Percentiles rank a stretch among this genome's conserved stretches.
Evolutionary conservation across 2,329 filamentous ascomycete genomes (phyloP).

Genomic region (Nemania sp.): DNA sequence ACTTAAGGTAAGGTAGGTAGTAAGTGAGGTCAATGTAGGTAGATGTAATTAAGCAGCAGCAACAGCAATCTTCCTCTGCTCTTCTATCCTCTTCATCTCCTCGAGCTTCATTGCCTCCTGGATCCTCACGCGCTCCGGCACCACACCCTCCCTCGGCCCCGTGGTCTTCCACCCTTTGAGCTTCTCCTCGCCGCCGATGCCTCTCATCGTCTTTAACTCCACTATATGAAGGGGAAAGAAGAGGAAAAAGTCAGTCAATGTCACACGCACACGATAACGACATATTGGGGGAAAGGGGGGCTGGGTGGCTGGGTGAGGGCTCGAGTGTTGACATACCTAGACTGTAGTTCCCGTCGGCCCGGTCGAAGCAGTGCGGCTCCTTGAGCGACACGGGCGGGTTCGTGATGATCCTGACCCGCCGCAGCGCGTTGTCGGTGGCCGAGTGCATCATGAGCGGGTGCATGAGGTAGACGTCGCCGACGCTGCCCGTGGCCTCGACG

Average conservation of each 20-base stretch:
- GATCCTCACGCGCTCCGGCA: conserved; percentile 54
- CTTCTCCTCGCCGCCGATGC: conserved; percentile 52
- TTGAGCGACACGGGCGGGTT: conserved; percentile 59
- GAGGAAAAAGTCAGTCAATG: neutral
- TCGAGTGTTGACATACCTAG: conserved; percentile 34
- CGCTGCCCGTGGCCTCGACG: conserved; percentile 57
- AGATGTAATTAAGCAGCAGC: conserved; percentile 28
- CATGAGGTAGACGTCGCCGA: conserved; percentile 62
- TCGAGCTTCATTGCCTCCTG: conserved; percentile 56
- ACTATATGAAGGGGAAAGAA: conserved; percentile 40
- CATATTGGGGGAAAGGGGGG: neutral
- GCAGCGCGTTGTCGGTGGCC: conserved; percentile 53
- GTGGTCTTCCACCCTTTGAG: conserved; percentile 58
- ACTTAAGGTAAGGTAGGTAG: too few species aligned
- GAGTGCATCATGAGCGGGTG: conserved; percentile 66
- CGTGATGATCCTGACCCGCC: conserved; percentile 57
- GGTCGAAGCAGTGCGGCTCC: conserved; percentile 57
- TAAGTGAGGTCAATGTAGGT: neutral
- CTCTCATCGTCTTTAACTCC: conserved; percentile 58
- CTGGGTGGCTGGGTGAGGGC: too few species aligned
- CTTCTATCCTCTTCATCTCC: conserved; percentile 52
- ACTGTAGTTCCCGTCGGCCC: conserved; percentile 54
- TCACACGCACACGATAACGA: neutral
- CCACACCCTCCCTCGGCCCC: conserved; percentile 52
- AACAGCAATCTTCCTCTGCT: conserved; percentile 29